Evolutionary conservation across 2,329 filamentous ascomycete genomes (phyloP), one percentile per base, ranked within the genome.

Genomic region (Alternaria angustiovoidea): DNA sequence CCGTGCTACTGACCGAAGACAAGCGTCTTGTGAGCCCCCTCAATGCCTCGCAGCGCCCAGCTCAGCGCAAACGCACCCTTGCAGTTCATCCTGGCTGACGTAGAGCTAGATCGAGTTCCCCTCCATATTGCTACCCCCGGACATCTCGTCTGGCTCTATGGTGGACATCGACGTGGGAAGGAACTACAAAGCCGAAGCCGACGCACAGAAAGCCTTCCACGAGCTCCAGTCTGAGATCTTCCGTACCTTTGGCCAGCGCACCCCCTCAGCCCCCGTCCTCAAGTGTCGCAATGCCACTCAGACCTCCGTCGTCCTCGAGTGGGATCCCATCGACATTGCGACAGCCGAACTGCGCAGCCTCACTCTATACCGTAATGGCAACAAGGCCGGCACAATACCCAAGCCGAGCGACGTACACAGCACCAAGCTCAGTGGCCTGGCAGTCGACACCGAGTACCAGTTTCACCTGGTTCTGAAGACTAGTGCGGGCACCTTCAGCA

Each of bases 241-340:
- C 80, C 85, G 86, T 70, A 91, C 91, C 54, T 98, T 98, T 78
- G 95, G 95, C 70, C 88, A 91, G 67, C 84, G 87, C 61, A 89
- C 92, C 58, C 95, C 95, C 32, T 82, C 86, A 24, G 83, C 90
- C 1, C 95, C 95, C 7, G 81, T 91, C 51, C 88, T 99, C 36
- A 92, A 93, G 74, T 96, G 95, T 80, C 91, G 93, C 81, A 99
- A 98, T 85, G 94, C 94, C 56, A 99, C 95, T 1, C 95, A 99
- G 81, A 99, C 95, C n/a, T 96, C 92, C 28, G 91, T 98, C 46
- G 95, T 99, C 38, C 91, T 99, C 53, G 95, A 98, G 81, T 99
- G 95, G 95, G 95, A 98, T 66, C 93, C 94, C 34, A 91, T 99
- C 75, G 87, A 94, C 72, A 88, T 97, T 51, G 95, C 94, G 22